A percentile compares a stretch with the other conserved stretches of the same genome.
phyloP scores from a whole-genome alignment of 202 grass and related monocot genomes.

The Panicum hallii region DNA sequence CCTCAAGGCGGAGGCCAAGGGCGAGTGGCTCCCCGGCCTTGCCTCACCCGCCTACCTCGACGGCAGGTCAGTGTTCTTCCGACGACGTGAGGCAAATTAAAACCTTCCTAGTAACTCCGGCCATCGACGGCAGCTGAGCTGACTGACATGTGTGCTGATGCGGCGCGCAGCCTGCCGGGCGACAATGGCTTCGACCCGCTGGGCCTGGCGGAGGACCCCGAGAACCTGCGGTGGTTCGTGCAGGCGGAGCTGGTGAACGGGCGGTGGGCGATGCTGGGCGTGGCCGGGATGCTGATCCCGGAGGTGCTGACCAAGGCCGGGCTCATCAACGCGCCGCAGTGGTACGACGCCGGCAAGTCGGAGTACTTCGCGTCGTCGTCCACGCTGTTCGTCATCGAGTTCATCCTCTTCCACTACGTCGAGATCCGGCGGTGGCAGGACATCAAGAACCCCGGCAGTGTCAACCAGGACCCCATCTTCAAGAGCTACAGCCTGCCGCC shows the following conservation, averaged over 20 bases:
- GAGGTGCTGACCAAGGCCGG: slow-evolving; percentile 79
- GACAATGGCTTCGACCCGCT: slow-evolving; percentile 90
- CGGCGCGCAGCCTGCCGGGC: slow-evolving; percentile 53
- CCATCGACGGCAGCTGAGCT: too few species aligned
- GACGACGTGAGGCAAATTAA: too few species aligned
- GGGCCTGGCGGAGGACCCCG: slow-evolving; percentile 81
- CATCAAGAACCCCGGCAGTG: slow-evolving; percentile 92
- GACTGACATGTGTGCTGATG: background rate
- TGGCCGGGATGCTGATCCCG: slow-evolving; percentile 84
- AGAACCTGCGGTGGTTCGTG: slow-evolving; percentile 88
- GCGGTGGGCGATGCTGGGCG: slow-evolving; percentile 93
- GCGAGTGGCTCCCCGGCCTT: slow-evolving; percentile 88
- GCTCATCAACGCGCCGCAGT: slow-evolving; percentile 72
- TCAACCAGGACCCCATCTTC: slow-evolving; percentile 99
- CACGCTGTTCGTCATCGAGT: slow-evolving; percentile 95
- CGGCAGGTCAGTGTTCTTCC: slow-evolving; percentile 55
- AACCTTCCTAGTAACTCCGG: background rate
- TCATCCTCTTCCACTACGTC: slow-evolving; percentile 97
- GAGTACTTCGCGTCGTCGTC: slow-evolving; percentile 96
- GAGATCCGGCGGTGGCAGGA: slow-evolving; percentile 99
- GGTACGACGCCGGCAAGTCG: slow-evolving; percentile 92
- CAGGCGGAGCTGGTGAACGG: slow-evolving; percentile 89
- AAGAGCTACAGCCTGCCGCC: slow-evolving; percentile 94
- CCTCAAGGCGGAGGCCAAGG: slow-evolving; percentile 78
- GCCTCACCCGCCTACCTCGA: slow-evolving; percentile 72